These are phyloP conservation scores for Limnomonas spitsbergensis DNA, from an alignment of 139 green algal species.

Conservation along the genomic window DNA sequence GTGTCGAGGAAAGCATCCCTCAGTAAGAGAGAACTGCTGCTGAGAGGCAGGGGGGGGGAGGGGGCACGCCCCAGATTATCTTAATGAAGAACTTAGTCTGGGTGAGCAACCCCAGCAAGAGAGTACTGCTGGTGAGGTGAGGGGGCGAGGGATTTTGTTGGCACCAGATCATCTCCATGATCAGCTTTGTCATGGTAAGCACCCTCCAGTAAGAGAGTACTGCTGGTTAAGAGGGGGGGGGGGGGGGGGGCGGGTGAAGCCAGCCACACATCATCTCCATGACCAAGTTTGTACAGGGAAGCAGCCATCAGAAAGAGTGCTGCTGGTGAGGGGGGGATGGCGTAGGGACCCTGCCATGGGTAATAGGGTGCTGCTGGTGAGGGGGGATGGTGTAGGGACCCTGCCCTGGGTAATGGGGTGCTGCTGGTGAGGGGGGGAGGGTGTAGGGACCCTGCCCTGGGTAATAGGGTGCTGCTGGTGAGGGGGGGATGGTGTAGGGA, in stretches of 20 bases:
- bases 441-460: too few species aligned
- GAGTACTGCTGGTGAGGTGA: conserved; percentile 55
- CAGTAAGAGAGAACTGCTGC: conserved; percentile 55
- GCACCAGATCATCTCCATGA: conserved; percentile 62
- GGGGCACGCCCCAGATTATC: conserved; percentile 63
- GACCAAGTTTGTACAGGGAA: conserved; percentile 5
- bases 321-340: conserved; percentile 58
- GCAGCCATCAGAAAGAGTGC: conserved; percentile 39
- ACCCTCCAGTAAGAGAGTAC: conserved; percentile 40
- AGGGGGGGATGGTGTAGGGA: too few species aligned
- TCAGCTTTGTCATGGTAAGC: neutral
- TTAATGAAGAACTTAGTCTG: conserved; percentile 25
- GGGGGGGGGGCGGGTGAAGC: conserved; percentile 44
- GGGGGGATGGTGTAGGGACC: too few species aligned
- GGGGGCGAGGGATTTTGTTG: conserved; percentile 24
- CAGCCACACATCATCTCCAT: conserved; percentile 61
- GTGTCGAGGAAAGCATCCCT: conserved; percentile 21
- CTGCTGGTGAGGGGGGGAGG: too few species aligned
- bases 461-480: too few species aligned
- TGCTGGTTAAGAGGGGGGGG: conserved; percentile 59
- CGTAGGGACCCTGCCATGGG: conserved; percentile 62
- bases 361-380: too few species aligned
- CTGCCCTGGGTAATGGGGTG: too few species aligned
- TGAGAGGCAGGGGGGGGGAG: conserved; percentile 47
- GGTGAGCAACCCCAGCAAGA: conserved; percentile 27